A percentile compares a stretch with the other conserved stretches of the same genome.
Conservation (phyloP, 2,329 filamentous ascomycete species). For the Claviceps monticola region DNA sequence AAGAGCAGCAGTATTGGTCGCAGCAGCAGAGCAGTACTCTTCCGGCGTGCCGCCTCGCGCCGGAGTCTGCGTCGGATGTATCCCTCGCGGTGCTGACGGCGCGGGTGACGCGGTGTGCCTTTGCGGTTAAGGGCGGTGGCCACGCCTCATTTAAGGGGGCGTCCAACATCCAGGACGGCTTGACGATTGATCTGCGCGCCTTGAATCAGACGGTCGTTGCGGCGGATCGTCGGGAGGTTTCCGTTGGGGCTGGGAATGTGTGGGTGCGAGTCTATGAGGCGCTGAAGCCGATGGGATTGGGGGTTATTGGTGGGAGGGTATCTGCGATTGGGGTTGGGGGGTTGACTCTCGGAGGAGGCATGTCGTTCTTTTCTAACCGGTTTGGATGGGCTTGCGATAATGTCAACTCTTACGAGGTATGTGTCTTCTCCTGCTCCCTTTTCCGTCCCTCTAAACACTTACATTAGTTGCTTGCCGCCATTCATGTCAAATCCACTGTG, state of each 20-base stretch:
- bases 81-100: conserved; percentile 14
- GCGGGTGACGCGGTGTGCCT: conserved; percentile 15
- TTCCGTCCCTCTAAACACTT: neutral
- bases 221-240: conserved; percentile 6
- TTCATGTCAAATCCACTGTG: neutral
- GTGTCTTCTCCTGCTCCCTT: neutral
- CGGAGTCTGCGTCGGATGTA: conserved; percentile 12
- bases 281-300: conserved; percentile 8
- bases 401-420: conserved; percentile 7
- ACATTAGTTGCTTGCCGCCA: neutral
- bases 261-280: conserved; percentile 12
- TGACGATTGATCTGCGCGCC: conserved; percentile 15
- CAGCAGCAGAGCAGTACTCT: conserved; percentile 10
- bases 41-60: conserved; percentile 14
- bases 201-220: conserved; percentile 12
- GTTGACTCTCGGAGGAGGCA: conserved; percentile 13
- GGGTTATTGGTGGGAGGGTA: conserved; percentile 12
- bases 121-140: conserved; percentile 20
- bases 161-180: conserved; percentile 15
- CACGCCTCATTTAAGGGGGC: conserved; percentile 16
- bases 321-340: conserved; percentile 13
- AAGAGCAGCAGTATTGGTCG: conserved; percentile 11
- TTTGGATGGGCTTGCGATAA: conserved; percentile 14
- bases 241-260: conserved; percentile 10
- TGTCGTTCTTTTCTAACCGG: conserved; percentile 11